Evolutionary conservation across 257 asterid genomes (phyloP), one percentile per base, ranked within the genome.

Genomic region (Verbena officinalis): DNA sequence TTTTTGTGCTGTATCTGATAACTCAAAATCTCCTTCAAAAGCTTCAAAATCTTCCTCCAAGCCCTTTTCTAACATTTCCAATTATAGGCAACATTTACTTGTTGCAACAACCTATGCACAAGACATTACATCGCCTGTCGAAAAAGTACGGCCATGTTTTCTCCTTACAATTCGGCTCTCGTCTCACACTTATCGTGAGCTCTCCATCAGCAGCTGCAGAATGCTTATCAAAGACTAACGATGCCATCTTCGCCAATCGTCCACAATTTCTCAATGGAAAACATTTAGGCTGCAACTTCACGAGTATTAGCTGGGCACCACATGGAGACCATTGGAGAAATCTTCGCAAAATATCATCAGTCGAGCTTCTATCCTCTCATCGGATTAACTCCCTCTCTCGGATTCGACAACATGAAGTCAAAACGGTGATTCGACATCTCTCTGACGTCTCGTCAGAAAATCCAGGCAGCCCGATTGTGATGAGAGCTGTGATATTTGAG

Each of bases 301-400:
- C 84, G 7, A 60, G 64, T 17, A 55, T 83, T 4, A 60, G 48
- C 2, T 82, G 83, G 88, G 52, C 73, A 0, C 49, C 85, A 0
- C 79, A 79, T 17, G 88, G 83, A 8, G 55, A 75, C n/a, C 84
- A 75, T 55, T 80, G 84, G 86, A 75, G 89, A 24, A 83, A 75
- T 4, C 65, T 77, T 20, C 76, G 79, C 0, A 52, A 54, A 49
- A 70, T 80, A 2, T 61, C 86, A 0, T 58, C 77, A 1, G 3
- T 67, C 15, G 80, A 81, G n/a, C 39, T 81, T 16, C 61, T 81
- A 13, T 81, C 86, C 0, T 22, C 63, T 5, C 61, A 11, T 1
- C 66, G 81, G 16, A 7, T 81, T 3, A 78, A 72, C 13, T 50
- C 59, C 56, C 44, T 62, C 1, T 42, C 65, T 9, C 24, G 4